Evolutionary conservation across 257 asterid genomes (phyloP), one percentile per base, ranked within the genome.

Genomic region (Solanum bukasovii): DNA sequence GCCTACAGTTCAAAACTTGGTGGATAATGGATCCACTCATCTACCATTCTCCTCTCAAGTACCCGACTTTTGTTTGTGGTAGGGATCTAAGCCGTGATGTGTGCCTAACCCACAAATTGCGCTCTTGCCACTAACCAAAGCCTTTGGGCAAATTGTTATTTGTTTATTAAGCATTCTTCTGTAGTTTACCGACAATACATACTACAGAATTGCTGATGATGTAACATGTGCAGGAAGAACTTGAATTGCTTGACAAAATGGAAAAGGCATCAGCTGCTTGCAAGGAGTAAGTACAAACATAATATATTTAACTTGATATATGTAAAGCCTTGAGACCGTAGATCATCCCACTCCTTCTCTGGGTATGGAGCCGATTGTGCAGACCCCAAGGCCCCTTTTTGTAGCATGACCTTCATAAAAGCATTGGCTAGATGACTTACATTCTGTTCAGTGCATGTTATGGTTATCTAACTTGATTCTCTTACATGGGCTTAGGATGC

Each of bases 201-300:
- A 21, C 18, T 87, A 67, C 61, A 37, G 25, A 59, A 56, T 87
- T 85, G 74, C 67, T 46, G 84, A 42, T 84, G 40, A 34, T 46
- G 46, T 88, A 70, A 12, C 25, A 13, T 87, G 9, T 84, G 81
- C 93, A 97, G 99, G 99, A 97, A 90, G 99, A 97, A 90, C 91
- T 96, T 83, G 98, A 94, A 88, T 91, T 93, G 89, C 93, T 97
- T 16, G 99, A 97, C 90, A 95, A 92, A 93, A 91, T 93, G 93
- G 98, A 97, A 42, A 93, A 89, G 38, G 98, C 99, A 29, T 95
- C 98, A 29, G 90, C 96, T 79, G 93, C 96, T 79, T 96, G 99
- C 93, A 94, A 93, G 90, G 99, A 96, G 99, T 97, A 94, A 94
- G 98, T 87, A 82, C 4, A 3, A 74, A 21, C 7, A 35, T 35